Percentiles rank a stretch among this genome's conserved stretches.
Conservation (phyloP, 257 asterid genomes). For the Solanum arcanum region DNA sequence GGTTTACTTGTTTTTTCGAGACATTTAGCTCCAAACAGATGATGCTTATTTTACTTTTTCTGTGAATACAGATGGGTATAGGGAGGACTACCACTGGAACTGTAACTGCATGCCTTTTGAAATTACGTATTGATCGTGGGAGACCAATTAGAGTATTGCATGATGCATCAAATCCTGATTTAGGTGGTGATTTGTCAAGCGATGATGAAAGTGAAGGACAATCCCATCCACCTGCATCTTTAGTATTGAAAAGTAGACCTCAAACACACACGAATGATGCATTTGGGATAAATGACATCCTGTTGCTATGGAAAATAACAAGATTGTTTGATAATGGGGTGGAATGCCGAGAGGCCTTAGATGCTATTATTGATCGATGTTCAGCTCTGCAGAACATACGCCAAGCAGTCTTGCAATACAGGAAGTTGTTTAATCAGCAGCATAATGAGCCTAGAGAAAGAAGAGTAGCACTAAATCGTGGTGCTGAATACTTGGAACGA, state of each 20-base stretch:
- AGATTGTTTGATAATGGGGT: conserved; percentile 95
- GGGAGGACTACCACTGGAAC: conserved; percentile 98
- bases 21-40: not conserved
- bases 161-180: conserved; percentile 36
- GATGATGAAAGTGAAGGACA: conserved; percentile 48
- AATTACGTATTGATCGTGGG: conserved; percentile 79
- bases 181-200: conserved; percentile 20
- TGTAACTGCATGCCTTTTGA: conserved; percentile 90
- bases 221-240: conserved; percentile 21
- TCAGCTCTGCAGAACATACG: conserved; percentile 94
- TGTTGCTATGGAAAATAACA: conserved; percentile 82
- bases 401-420: conserved; percentile 93
- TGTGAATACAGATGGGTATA: conserved; percentile 64
- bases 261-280: conserved; percentile 39
- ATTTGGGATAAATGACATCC: conserved; percentile 92
- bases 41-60: not conserved
- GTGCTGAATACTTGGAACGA: conserved; percentile 98
- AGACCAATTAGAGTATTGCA: conserved; percentile 68
- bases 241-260: conserved; percentile 28
- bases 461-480: conserved; percentile 89
- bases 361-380: conserved; percentile 85
- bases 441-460: conserved; percentile 94
- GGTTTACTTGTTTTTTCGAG: not conserved
- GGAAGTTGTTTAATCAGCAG: conserved; percentile 83
- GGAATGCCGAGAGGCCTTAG: conserved; percentile 93